Conservation (phyloP, 1,284 basidiomycete genomes). For the Golubevia pallescens region DNA sequence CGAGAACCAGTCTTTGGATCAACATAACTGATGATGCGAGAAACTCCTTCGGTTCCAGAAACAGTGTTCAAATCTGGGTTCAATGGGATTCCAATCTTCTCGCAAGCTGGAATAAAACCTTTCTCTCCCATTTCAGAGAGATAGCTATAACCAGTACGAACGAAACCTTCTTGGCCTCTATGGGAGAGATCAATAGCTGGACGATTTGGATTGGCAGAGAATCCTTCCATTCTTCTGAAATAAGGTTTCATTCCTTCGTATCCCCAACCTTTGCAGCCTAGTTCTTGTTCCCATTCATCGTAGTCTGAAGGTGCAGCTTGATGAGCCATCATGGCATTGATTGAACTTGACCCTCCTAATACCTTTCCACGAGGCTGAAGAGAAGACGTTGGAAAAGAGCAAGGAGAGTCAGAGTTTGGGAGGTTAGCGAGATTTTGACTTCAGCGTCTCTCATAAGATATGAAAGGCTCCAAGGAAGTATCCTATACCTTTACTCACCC, state of each 20-base stretch:
- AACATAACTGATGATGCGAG: slow-evolving; percentile 48
- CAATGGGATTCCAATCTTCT: slow-evolving; percentile 34
- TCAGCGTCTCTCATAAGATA: no score
- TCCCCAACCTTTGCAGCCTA: slow-evolving; percentile 39
- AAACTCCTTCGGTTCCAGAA: slow-evolving; percentile 30
- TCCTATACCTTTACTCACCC: no score
- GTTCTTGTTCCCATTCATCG: slow-evolving; percentile 32
- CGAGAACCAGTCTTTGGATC: slow-evolving; percentile 32
- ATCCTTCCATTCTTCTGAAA: slow-evolving; percentile 25
- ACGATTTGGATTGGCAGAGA: slow-evolving; percentile 27
- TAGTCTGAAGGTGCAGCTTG: slow-evolving; percentile 21
- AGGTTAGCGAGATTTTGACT: slow-evolving; percentile 31
- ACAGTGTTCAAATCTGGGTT: slow-evolving; percentile 36
- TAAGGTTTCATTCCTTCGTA: slow-evolving; percentile 31
- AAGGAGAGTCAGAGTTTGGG: slow-evolving; percentile 12
- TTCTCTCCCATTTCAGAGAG: slow-evolving; percentile 30
- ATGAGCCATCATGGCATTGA: slow-evolving; percentile 35
- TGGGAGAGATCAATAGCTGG: slow-evolving; percentile 31
- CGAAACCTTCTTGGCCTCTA: slow-evolving; percentile 29
- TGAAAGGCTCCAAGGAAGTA: no score
- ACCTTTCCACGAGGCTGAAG: slow-evolving; percentile 52
- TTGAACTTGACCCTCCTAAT: slow-evolving; percentile 44
- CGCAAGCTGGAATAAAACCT: slow-evolving; percentile 33
- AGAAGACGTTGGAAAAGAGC: slow-evolving; percentile 10
- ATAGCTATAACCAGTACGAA: slow-evolving; percentile 40